Base-by-base conservation (phyloP, 805 yeast species). In the Candida qinlingensis region DNA sequence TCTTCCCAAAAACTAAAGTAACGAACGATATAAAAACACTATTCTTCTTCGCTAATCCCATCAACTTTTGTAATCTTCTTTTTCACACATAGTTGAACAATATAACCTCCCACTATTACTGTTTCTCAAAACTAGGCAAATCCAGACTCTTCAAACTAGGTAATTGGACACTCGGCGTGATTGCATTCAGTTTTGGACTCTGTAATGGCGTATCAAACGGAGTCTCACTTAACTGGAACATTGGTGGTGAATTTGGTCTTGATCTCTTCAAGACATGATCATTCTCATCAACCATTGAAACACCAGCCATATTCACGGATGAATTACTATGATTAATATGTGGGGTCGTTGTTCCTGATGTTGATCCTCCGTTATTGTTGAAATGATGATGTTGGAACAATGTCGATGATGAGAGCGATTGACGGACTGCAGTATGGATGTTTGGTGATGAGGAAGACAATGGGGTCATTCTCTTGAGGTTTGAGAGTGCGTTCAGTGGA, bases 171-270 rank as follows among this genome's bases (percentile, higher is more conserved):
- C 44, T 41, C 7, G 58, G 54, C 3, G 50, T 46, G 3, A 43
- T 31, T 2, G 62, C 54, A 30, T 45, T 41, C 40, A 75, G 54
- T 41, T 65, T 74, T n/a, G 80, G 80, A 42, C 76, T 70, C 47
- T 76, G 79, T 30, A 69, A 56, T 11, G 79, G 79, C 0, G 80
- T 76, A 49, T 72, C 75, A 38, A 75, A 54, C 9, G 80, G 80
- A 6, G 80, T 76, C 11, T 73, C 79, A 45, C 63, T 65, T 4
- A 60, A 30, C 10, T 56, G 59, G 50, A 41, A 78, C 71, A 55
- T 37, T 26, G 65, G 62, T 26, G 80, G 80, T 9, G 79, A 73
- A 57, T 67, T 73, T 31, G 80, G 79, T 52, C 79, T 63, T 12
- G 77, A 73, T 56, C 70, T 73, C 61, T 74, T 75, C 31, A 36